phyloP scores from a whole-genome alignment of 2,329 filamentous ascomycete genomes.

The Fusarium torulosum region DNA sequence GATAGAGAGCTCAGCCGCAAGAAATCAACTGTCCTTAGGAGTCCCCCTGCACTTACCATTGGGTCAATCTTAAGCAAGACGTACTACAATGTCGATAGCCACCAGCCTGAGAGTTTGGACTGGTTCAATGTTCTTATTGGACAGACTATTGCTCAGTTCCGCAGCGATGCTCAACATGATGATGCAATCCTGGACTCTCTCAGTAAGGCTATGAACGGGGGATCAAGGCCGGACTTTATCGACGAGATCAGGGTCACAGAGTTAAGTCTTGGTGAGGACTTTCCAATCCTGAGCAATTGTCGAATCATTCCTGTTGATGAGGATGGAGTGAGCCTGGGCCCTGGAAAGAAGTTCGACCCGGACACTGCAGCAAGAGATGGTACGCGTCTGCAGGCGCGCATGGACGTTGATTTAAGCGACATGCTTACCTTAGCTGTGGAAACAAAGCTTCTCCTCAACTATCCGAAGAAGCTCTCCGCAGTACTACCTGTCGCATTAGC shows the following conservation, averaged over 20 bases:
- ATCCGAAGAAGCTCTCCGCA: slow-evolving; percentile 88
- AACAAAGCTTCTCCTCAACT: slow-evolving; percentile 94
- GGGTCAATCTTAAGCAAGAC: slow-evolving; percentile 95
- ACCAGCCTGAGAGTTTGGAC: slow-evolving; percentile 95
- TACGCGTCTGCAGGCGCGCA: slow-evolving; percentile 86
- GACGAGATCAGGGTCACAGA: slow-evolving; percentile 96
- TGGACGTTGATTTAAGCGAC: slow-evolving; percentile 97
- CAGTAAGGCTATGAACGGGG: slow-evolving; percentile 88
- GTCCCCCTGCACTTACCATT: slow-evolving; percentile 83
- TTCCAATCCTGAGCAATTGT: slow-evolving; percentile 98
- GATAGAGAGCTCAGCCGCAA: slow-evolving; percentile 68
- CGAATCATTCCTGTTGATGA: slow-evolving; percentile 92
- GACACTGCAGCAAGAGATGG: slow-evolving; percentile 70
- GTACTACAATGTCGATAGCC: slow-evolving; percentile 95
- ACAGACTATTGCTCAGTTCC: slow-evolving; percentile 95
- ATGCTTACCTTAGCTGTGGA: slow-evolving; percentile 95
- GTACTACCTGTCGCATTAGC: slow-evolving; percentile 92
- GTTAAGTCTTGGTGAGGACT: slow-evolving; percentile 93
- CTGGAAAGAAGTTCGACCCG: slow-evolving; percentile 64
- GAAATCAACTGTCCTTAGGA: slow-evolving; percentile 79
- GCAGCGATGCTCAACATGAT: slow-evolving; percentile 91
- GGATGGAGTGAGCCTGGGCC: slow-evolving; percentile 72
- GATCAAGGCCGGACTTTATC: slow-evolving; percentile 87
- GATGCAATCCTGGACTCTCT: slow-evolving; percentile 89
- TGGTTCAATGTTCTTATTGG: slow-evolving; percentile 99